Evolutionary conservation across 352 stramenopile genomes (phyloP).

Genomic region (Blastocystis sp.): DNA sequence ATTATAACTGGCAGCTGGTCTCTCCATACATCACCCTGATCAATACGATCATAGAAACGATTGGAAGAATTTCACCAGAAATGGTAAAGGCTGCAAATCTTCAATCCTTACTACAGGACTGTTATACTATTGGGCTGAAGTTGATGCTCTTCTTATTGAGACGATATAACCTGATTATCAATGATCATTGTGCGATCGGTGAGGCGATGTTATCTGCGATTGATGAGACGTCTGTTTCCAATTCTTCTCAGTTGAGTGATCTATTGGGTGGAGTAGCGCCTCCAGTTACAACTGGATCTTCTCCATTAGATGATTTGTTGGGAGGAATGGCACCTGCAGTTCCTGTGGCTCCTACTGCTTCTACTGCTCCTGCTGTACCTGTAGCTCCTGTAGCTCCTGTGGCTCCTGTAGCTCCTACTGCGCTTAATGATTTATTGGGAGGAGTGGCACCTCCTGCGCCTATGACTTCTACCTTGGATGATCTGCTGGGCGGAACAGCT

Average conservation of each 20-base stretch:
- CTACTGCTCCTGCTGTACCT: neutral
- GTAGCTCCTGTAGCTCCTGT: neutral
- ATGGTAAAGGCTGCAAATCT: neutral
- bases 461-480: neutral
- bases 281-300: neutral
- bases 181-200: neutral
- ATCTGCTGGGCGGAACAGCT: constrained; percentile 14
- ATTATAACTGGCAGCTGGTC: constrained; percentile 56
- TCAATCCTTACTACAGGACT: neutral
- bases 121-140: neutral
- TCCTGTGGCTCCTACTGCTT: neutral
- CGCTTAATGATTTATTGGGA: neutral
- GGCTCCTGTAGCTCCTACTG: neutral
- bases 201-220: neutral
- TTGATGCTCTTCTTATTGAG: neutral
- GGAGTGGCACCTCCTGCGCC: neutral
- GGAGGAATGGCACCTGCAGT: neutral
- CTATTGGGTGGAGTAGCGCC: neutral
- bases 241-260: neutral
- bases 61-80: neutral
- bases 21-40: neutral
- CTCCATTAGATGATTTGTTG: constrained; percentile 9
- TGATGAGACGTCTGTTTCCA: neutral
- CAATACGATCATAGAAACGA: constrained; percentile 8
- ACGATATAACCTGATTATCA: constrained; percentile 34